A percentile compares a stretch with the other conserved stretches of the same genome.
phyloP scores from a whole-genome alignment of 192 early-diverging fungal genomes.

The Diversispora epigaea region DNA sequence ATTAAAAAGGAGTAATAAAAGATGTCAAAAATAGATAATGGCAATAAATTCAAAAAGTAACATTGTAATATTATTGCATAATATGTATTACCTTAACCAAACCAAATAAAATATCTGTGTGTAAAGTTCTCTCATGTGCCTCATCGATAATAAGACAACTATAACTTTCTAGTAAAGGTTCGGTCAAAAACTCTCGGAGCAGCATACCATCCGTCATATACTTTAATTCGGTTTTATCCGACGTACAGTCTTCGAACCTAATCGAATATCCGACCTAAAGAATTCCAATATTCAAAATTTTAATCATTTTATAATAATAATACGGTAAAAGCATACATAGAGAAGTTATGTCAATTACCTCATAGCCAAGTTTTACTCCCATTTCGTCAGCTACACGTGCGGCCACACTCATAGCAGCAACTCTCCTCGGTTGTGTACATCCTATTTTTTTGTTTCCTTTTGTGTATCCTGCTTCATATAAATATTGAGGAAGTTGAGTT shows the following conservation, averaged over 20 bases:
- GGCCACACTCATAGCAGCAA: constrained; percentile 97
- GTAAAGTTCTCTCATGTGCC: constrained; percentile 95
- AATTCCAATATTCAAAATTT: not conserved
- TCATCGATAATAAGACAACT: constrained; percentile 97
- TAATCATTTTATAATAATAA: not conserved
- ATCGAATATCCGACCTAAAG: constrained; percentile 83
- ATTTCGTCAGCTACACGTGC: constrained; percentile 97
- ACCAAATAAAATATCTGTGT: constrained; percentile 96
- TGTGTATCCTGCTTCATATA: constrained; percentile 93
- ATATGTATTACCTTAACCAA: constrained; percentile 68
- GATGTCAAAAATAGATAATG: not conserved
- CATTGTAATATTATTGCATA: not conserved
- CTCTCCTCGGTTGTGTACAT: constrained; percentile 97
- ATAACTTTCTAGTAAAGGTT: constrained; percentile 89
- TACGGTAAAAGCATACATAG: not conserved
- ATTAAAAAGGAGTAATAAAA: constrained; percentile 2
- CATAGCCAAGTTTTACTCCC: constrained; percentile 85
- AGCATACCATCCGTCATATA: constrained; percentile 99
- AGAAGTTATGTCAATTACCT: constrained; percentile 53
- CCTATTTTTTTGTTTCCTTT: constrained; percentile 83
- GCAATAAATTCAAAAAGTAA: not conserved
- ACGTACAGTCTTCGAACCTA: constrained; percentile 97
- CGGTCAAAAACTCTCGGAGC: constrained; percentile 95
- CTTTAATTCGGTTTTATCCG: constrained; percentile 91
- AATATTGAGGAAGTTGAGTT: constrained; percentile 97